A percentile compares a stretch with the other conserved stretches of the same genome.
These are phyloP conservation scores for Dioscorea dumetorum DNA, from an alignment of 106 monocot species.

Conservation along the genomic window DNA sequence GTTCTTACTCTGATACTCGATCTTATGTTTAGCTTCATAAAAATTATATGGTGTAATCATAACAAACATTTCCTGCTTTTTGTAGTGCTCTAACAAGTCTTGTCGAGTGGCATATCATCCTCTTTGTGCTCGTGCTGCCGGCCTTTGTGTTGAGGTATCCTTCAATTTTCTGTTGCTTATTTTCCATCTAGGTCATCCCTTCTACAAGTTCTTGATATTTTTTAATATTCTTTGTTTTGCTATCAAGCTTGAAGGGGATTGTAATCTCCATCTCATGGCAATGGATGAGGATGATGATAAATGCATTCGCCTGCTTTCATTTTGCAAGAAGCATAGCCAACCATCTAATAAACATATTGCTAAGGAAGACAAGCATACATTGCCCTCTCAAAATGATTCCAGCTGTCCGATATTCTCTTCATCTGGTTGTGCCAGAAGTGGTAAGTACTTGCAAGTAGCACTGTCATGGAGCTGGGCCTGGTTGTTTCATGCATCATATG, in stretches of 20 bases:
- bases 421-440: constrained; percentile 90
- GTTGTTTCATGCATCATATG: too few species aligned
- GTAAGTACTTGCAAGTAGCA: constrained; percentile 20
- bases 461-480: too few species aligned
- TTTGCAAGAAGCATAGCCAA: constrained; percentile 90
- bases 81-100: constrained; percentile 78
- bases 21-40: background rate
- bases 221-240: background rate
- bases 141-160: constrained; percentile 90
- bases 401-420: constrained; percentile 37
- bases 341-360: constrained; percentile 47
- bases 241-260: constrained; percentile 85
- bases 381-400: constrained; percentile 26
- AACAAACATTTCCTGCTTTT: constrained; percentile 6
- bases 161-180: background rate
- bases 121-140: constrained; percentile 99
- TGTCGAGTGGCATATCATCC: constrained; percentile 97
- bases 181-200: background rate
- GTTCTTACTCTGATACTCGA: background rate
- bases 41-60: background rate
- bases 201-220: background rate
- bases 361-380: constrained; percentile 21
- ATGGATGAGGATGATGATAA: constrained; percentile 85
- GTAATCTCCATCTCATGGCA: constrained; percentile 66
- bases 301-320: constrained; percentile 83